Base-by-base conservation (phyloP, 176 grass and related monocot species). In the Oryza longistaminata region DNA sequence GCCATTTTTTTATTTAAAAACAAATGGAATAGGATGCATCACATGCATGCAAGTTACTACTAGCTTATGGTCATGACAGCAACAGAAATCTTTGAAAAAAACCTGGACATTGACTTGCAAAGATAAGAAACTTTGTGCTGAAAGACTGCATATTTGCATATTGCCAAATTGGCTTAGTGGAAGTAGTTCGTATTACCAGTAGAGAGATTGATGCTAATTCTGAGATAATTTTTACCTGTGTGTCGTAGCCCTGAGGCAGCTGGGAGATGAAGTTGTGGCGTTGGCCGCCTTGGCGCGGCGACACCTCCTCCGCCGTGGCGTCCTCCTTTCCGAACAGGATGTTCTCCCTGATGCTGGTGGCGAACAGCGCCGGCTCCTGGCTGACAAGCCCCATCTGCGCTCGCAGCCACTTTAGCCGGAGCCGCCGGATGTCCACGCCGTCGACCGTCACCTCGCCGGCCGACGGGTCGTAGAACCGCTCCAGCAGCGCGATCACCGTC, bases 181-280 rank as follows among this genome's bases (percentile, higher is more conserved):
- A n/a, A 21, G 37, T 29, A 2, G 33, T 24, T 26, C n/a, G 43
- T 62, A 24, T 62, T 62, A 62, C 0, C n/a, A 24, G 21, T 62
- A 11, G 2, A 62, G 2, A 62, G n/a, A 22, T 11, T 24, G 58
- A 62, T 24, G 58, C 58, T 62, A 62, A 62, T 24, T 62, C 19
- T 62, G 58, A 62, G n/a, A 19, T 29, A 37, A 5, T 6, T 37
- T 35, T 80, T 72, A 95, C 96, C 96, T 96, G 91, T 0, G 96
- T 99, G 25, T 96, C 86, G 74, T 99, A 99, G 49, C 90, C 96
- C 34, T 96, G 89, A 24, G 96, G 96, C 75, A 96, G 71, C 82
- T 96, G 93, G 22, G 93, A 92, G 90, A 99, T 96, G 90, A 99
- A 99, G 84, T 90, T 96, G 84, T 99, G 96, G 96, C 96, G 88